Evolutionary conservation across 208 protist genomes (phyloP).

Genomic region (Leishmania major): DNA sequence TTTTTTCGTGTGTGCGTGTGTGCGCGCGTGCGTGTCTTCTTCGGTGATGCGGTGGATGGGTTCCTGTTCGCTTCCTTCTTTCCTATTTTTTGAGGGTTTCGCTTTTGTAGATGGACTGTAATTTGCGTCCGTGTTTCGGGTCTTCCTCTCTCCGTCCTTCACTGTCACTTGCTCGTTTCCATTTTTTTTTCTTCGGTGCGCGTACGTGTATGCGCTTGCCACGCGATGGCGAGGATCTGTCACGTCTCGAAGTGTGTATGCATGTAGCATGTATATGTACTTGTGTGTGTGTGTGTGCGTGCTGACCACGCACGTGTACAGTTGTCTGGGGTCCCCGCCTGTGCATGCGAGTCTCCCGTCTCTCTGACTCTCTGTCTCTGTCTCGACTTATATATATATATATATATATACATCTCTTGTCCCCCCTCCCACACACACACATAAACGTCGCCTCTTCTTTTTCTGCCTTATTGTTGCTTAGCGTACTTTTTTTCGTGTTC

Average conservation of each 20-base stretch:
- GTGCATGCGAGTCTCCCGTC: background rate
- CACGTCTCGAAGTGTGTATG: background rate
- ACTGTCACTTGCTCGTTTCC: background rate
- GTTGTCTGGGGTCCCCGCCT: background rate
- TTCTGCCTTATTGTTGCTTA: background rate
- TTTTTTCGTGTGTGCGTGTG: background rate
- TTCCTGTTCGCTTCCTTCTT: no score
- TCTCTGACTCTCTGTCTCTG: background rate
- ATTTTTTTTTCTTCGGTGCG: background rate
- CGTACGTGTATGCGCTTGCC: background rate
- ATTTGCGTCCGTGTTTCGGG: background rate
- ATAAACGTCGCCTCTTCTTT: background rate
- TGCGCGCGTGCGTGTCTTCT: no score
- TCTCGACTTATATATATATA: background rate
- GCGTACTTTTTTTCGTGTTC: background rate
- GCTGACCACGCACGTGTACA: background rate
- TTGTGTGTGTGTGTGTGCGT: conserved; percentile 3
- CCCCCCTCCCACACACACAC: no score
- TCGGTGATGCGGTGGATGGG: no score
- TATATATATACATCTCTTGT: background rate
- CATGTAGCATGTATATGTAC: background rate
- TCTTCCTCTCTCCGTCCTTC: background rate
- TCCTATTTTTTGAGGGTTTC: background rate
- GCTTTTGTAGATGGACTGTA: background rate
- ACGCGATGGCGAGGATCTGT: background rate